Evolutionary conservation across 345 rosid species (phyloP).

Genomic region (Populus tremula): DNA sequence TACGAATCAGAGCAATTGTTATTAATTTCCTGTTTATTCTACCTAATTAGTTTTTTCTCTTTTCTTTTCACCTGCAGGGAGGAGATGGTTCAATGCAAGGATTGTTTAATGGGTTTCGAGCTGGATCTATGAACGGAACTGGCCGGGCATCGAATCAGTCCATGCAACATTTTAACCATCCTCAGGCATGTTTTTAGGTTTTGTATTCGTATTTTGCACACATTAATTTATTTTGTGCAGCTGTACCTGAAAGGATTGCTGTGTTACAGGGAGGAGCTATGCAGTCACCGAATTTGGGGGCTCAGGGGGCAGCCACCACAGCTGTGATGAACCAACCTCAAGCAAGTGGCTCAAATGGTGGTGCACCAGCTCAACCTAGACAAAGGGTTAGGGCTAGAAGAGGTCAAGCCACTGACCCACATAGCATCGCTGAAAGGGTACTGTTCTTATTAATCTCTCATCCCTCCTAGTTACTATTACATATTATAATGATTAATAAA

Average conservation of each 20-base stretch:
- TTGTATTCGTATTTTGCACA: neutral
- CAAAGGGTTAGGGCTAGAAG: slow-evolving; percentile 90
- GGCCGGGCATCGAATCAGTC: slow-evolving; percentile 31
- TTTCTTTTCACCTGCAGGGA: slow-evolving; percentile 20
- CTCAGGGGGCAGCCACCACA: slow-evolving; percentile 25
- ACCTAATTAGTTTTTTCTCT: neutral
- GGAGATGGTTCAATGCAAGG: slow-evolving; percentile 45
- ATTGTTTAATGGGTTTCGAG: slow-evolving; percentile 54
- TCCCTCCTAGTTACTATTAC: neutral
- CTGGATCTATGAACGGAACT: slow-evolving; percentile 51
- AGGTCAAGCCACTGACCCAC: slow-evolving; percentile 99
- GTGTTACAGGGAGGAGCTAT: slow-evolving; percentile 19
- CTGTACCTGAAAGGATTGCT: neutral
- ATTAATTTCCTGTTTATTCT: neutral
- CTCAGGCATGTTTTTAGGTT: slow-evolving; percentile 32
- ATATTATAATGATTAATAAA: too few relatives aligned
- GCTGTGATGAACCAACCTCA: slow-evolving; percentile 39
- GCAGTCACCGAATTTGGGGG: slow-evolving; percentile 40
- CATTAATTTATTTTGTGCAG: neutral
- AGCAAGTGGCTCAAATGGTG: slow-evolving; percentile 52
- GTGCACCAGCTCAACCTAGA: slow-evolving; percentile 61
- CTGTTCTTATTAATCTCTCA: neutral
- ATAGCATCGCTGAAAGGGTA: slow-evolving; percentile 96
- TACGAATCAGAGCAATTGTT: neutral
- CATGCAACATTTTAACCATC: slow-evolving; percentile 54